These are phyloP conservation scores for Athelia sp. DNA, from an alignment of 1,284 basidiomycete genomes.

Conservation along the genomic window DNA sequence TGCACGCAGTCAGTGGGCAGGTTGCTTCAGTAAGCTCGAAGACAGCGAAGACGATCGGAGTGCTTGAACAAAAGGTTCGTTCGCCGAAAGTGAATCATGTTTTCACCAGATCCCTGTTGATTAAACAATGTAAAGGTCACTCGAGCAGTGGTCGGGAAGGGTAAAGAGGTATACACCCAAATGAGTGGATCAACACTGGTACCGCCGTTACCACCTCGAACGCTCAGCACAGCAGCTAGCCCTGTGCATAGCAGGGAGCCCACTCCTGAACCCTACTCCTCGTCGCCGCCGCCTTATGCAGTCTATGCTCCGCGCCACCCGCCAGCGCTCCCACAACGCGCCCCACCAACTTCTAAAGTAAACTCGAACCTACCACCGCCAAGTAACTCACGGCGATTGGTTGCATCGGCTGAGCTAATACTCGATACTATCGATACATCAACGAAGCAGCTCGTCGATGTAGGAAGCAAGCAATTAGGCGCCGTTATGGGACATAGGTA, in stretches of 20 bases:
- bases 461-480: constrained; percentile 49
- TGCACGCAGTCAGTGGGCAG: constrained; percentile 61
- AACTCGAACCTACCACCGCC: neutral
- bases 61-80: constrained; percentile 61
- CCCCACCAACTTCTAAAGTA: constrained; percentile 15
- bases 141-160: constrained; percentile 35
- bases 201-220: constrained; percentile 14
- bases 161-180: constrained; percentile 14
- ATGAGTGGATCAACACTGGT: constrained; percentile 5
- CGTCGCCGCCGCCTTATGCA: constrained; percentile 5
- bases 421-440: constrained; percentile 69
- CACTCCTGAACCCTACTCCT: constrained; percentile 12
- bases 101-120: too few relatives aligned
- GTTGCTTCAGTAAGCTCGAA: constrained; percentile 64
- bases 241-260: neutral
- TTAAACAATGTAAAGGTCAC: too few relatives aligned
- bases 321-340: constrained; percentile 21
- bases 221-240: constrained; percentile 5
- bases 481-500: constrained; percentile 61
- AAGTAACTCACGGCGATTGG: constrained; percentile 33
- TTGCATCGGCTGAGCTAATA: constrained; percentile 65
- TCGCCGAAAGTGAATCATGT: too few relatives aligned
- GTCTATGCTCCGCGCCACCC: constrained; percentile 23
- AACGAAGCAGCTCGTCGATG: constrained; percentile 53
- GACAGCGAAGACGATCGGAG: constrained; percentile 57